A percentile compares a stretch with the other conserved stretches of the same genome.
These are phyloP conservation scores for Dothistroma septosporum DNA, from an alignment of 2,329 filamentous ascomycete genomes.

Conservation along the genomic window DNA sequence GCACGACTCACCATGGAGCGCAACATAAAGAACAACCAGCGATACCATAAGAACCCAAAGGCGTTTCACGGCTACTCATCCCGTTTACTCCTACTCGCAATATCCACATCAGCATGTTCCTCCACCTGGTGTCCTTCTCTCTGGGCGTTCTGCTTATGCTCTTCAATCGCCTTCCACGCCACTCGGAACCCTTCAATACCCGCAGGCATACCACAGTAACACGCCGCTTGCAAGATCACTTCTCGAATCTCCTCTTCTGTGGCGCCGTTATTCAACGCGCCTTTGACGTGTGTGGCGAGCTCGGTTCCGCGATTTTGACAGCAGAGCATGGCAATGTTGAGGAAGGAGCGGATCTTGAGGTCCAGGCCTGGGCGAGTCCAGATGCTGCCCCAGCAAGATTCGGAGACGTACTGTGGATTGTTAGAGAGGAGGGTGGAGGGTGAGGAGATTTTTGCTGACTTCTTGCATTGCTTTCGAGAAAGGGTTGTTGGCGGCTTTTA, in stretches of 20 bases:
- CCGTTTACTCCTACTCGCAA: constrained; percentile 16
- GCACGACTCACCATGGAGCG: neutral
- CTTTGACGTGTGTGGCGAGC: constrained; percentile 58
- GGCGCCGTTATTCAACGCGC: constrained; percentile 60
- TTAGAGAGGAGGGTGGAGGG: neutral
- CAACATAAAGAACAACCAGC: neutral
- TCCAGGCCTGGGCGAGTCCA: constrained; percentile 62
- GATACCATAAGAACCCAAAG: neutral
- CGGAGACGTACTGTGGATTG: constrained; percentile 47
- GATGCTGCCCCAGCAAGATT: constrained; percentile 60
- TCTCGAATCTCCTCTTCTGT: constrained; percentile 61
- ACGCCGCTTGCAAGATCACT: constrained; percentile 49
- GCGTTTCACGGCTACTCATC: constrained; percentile 3
- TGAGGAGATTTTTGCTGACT: constrained; percentile 31
- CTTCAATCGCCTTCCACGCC: constrained; percentile 49
- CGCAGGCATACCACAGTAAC: constrained; percentile 53
- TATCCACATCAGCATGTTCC: constrained; percentile 20
- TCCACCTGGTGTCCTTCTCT: constrained; percentile 6
- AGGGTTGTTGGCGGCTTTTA: constrained; percentile 54
- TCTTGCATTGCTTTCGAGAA: constrained; percentile 60
- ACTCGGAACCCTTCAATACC: constrained; percentile 54
- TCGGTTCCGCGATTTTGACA: constrained; percentile 58
- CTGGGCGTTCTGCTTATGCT: constrained; percentile 39
- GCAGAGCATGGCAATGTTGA: constrained; percentile 64
- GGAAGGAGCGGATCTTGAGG: constrained; percentile 56